Base-by-base conservation (phyloP, 2,329 filamentous ascomycete genomes). In the Eurotiales sp. region DNA sequence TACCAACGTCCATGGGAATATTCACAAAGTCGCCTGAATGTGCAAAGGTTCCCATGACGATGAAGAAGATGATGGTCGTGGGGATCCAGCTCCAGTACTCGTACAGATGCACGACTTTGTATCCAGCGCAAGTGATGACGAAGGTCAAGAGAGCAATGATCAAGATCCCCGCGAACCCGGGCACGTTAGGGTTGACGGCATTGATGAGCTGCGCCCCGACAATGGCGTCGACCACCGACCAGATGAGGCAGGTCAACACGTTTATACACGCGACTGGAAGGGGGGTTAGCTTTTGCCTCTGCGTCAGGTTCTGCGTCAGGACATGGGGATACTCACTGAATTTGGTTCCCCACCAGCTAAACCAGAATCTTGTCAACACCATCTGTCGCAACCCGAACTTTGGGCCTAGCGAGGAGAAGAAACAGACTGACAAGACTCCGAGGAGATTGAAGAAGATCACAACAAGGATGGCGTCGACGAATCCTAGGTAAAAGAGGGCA, bases 121-220 rank as follows among this genome's bases (percentile, higher is more conserved):
- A 86, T 57, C 87, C 82, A 67, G 87, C 88, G 36, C 87, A 78
- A 14, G 84, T 86, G 56, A 91, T 76, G 44, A 84, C 51, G 48
- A 89, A 79, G 0, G 86, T 89, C 57, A 78, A 79, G 47, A 83
- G 64, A 7, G 85, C 81, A 56, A 91, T 88, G 56, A 91, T 79
- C 32, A 92, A 69, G 55, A 93, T 86, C 17, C 87, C 87, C 1
- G 86, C 87, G 25, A 6, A 86, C 41, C 87, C 86, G 6, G 86
- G 86, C 57, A 91, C 82, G 45, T 79, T 68, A 41, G 68, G 64
- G 64, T 89, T 90, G 42, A 92, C 84, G 0, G 88, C 85, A 52
- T 88, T 78, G 59, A 93, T 77, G 5, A 92, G 78, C 65, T 92
- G 85, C 0, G 87, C 86, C 17, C 87, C 88, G 12, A 92, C 87